Evolutionary conservation across 2,329 filamentous ascomycete species (phyloP).

Genomic region (Trichoderma harzianum): DNA sequence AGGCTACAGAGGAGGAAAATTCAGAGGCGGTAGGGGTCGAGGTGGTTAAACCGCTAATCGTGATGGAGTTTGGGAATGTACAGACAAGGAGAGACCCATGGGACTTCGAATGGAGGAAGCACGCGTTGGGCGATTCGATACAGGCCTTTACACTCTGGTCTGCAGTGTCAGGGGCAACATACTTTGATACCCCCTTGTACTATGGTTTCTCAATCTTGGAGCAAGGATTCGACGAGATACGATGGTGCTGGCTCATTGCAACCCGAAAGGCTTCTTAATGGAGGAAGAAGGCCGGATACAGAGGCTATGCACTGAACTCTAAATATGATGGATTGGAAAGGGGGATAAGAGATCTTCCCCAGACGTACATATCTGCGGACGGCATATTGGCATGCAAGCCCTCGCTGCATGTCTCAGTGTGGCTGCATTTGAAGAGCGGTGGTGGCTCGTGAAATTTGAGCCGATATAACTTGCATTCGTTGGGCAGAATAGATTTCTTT

Average conservation of each 20-base stretch:
- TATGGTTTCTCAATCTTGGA: not conserved
- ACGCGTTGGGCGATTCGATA: conserved; percentile 9
- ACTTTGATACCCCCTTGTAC: conserved; percentile 15
- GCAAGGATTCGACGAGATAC: not conserved
- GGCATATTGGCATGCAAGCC: not conserved
- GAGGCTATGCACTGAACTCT: not conserved
- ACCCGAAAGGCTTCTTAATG: not conserved
- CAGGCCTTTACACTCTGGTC: not conserved
- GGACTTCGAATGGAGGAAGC: conserved; percentile 13
- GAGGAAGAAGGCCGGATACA: not conserved
- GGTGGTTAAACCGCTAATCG: not conserved
- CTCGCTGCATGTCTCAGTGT: not conserved
- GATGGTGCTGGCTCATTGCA: not conserved
- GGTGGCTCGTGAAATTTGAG: not conserved
- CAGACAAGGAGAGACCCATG: not conserved
- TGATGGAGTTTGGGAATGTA: not conserved
- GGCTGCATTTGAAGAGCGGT: not conserved
- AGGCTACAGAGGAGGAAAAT: conserved; percentile 6
- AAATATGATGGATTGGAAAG: not conserved
- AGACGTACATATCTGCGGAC: not conserved
- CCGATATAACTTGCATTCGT: not conserved
- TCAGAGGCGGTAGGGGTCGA: not conserved
- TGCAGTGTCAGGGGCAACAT: not conserved
- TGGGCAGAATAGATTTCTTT: not conserved
- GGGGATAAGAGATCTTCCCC: not conserved